phyloP scores from a whole-genome alignment of 2,329 filamentous ascomycete genomes.

The Penicillium sumatraense region DNA sequence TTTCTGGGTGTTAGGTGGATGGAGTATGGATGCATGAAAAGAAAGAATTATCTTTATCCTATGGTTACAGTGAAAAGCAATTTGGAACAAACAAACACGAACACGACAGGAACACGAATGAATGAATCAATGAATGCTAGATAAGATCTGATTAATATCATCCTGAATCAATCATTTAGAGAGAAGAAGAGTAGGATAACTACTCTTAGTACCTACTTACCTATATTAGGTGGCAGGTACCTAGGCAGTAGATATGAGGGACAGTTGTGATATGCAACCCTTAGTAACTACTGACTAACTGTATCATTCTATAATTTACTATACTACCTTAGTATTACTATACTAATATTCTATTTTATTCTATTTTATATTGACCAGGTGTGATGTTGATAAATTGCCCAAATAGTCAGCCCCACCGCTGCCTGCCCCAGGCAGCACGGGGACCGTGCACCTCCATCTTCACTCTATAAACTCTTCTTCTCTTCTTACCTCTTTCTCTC shows the following conservation, averaged over 20 bases:
- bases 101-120: neutral
- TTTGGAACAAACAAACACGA: neutral
- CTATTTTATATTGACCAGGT: too few species aligned
- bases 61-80: neutral
- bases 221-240: too few species aligned
- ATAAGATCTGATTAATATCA: too few species aligned
- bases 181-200: too few species aligned
- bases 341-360: too few species aligned
- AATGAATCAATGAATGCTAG: neutral
- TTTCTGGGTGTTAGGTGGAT: slow-evolving; percentile 5
- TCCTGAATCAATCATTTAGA: neutral
- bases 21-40: slow-evolving; percentile 6
- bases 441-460: neutral
- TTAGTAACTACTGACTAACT: too few species aligned
- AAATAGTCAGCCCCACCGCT: neutral
- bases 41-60: neutral
- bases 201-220: too few species aligned
- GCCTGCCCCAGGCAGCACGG: neutral
- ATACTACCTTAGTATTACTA: too few species aligned
- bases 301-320: too few species aligned
- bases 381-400: too few species aligned
- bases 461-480: neutral
- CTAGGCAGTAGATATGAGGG: too few species aligned
- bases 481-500: neutral
- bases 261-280: too few species aligned